A percentile compares a stretch with the other conserved stretches of the same genome.
phyloP scores from a whole-genome alignment of 768 basidiomycete genomes.

The Tylopilus intermedius region DNA sequence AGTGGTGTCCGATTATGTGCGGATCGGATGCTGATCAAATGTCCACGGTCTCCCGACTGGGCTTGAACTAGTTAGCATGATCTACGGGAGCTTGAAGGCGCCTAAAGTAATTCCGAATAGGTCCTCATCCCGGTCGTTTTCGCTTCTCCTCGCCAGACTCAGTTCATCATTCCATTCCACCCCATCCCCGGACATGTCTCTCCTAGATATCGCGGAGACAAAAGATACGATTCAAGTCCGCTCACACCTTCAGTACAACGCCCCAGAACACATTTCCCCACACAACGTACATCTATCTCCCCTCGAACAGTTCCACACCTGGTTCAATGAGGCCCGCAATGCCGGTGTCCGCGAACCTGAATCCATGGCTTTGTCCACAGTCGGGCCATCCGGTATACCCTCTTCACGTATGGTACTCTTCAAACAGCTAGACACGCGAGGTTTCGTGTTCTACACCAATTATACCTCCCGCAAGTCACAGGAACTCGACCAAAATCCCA shows the following conservation, averaged over 20 bases:
- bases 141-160: neutral
- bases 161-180: neutral
- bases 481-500: slow-evolving; percentile 73
- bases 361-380: slow-evolving; percentile 78
- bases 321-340: slow-evolving; percentile 70
- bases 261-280: slow-evolving; percentile 62
- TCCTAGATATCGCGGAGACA: slow-evolving; percentile 36
- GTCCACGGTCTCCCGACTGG: neutral
- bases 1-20: neutral
- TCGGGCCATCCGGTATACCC: slow-evolving; percentile 67
- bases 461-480: slow-evolving; percentile 88
- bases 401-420: slow-evolving; percentile 87
- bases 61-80: slow-evolving; percentile 1
- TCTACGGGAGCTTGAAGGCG: neutral
- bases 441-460: slow-evolving; percentile 97
- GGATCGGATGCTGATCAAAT: neutral
- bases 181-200: slow-evolving; percentile 16
- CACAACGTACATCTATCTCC: slow-evolving; percentile 60
- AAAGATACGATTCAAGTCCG: slow-evolving; percentile 61
- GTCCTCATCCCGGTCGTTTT: slow-evolving; percentile 10
- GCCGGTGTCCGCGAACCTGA: slow-evolving; percentile 81
- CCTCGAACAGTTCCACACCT: slow-evolving; percentile 77
- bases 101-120: slow-evolving; percentile 4
- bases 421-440: slow-evolving; percentile 81
- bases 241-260: slow-evolving; percentile 71